phyloP scores from a whole-genome alignment of 352 stramenopile species.

The Globisporangium megalacanthum region DNA sequence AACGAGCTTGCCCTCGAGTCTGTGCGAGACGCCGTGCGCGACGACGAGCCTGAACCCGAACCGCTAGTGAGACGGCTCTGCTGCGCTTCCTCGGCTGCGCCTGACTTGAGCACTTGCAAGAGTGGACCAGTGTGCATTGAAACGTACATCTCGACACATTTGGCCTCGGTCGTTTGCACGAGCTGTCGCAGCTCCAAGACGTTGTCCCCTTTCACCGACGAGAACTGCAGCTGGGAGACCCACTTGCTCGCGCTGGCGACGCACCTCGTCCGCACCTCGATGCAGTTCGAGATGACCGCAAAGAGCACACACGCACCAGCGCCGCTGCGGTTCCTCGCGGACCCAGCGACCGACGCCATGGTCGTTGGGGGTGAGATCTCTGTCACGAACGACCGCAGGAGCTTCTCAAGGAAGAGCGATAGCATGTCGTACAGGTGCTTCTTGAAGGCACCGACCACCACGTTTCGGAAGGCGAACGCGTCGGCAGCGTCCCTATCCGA shows the following conservation, averaged over 20 bases:
- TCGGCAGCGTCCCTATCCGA: background rate
- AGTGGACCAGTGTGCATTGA: conserved; percentile 44
- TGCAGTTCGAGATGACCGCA: conserved; percentile 63
- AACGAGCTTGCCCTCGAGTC: conserved; percentile 24
- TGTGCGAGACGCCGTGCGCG: conserved; percentile 25
- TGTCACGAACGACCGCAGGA: conserved; percentile 38
- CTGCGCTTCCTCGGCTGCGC: conserved; percentile 42
- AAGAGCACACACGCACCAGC: conserved; percentile 56
- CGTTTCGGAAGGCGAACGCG: conserved; percentile 10
- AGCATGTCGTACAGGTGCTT: conserved; percentile 45
- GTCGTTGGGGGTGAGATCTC: conserved; percentile 32
- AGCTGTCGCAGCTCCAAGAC: conserved; percentile 29
- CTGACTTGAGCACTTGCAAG: conserved; percentile 37
- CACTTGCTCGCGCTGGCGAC: conserved; percentile 39
- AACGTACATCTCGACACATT: conserved; percentile 62
- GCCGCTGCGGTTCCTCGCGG: conserved; percentile 18
- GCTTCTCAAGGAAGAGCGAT: conserved; percentile 36
- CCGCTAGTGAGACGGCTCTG: conserved; percentile 13
- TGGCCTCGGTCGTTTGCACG: conserved; percentile 38
- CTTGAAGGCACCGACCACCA: conserved; percentile 33
- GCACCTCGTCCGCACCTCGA: conserved; percentile 57
- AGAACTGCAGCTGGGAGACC: conserved; percentile 25
- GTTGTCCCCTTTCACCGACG: conserved; percentile 8
- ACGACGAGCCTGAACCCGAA: conserved; percentile 10
- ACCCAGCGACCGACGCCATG: conserved; percentile 21